These are phyloP conservation scores for Thalassiosira pacifica DNA, from an alignment of 352 stramenopile species.

Conservation along the genomic window DNA sequence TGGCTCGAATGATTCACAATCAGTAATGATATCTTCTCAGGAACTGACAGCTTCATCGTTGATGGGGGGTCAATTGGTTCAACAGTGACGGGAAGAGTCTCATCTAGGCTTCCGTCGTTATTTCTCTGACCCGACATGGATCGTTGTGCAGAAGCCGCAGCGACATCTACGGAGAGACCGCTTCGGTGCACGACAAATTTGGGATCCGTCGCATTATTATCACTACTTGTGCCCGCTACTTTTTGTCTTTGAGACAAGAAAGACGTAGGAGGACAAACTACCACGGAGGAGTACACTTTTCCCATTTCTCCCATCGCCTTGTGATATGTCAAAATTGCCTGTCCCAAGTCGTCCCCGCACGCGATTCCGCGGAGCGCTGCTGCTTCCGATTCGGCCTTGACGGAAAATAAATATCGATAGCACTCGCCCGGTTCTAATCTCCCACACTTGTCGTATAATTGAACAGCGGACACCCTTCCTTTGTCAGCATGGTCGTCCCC, in stretches of 20 bases:
- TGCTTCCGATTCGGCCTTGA: slow-evolving; percentile 61
- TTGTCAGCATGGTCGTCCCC: slow-evolving; percentile 14
- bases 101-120: slow-evolving; percentile 57
- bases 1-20: slow-evolving; percentile 82
- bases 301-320: slow-evolving; percentile 83
- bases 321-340: slow-evolving; percentile 74
- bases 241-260: slow-evolving; percentile 16
- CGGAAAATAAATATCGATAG: slow-evolving; percentile 78
- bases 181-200: slow-evolving; percentile 79
- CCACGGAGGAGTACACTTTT: slow-evolving; percentile 61
- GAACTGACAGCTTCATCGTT: slow-evolving; percentile 63
- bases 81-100: slow-evolving; percentile 79
- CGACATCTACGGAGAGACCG: slow-evolving; percentile 81
- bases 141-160: slow-evolving; percentile 63
- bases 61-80: slow-evolving; percentile 82
- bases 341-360: slow-evolving; percentile 77
- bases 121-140: slow-evolving; percentile 39
- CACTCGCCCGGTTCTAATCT: slow-evolving; percentile 70
- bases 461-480: slow-evolving; percentile 33
- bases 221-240: background rate
- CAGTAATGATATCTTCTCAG: slow-evolving; percentile 73
- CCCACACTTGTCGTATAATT: slow-evolving; percentile 73
- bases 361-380: slow-evolving; percentile 71
- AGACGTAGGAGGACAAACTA: slow-evolving; percentile 67
- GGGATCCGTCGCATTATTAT: slow-evolving; percentile 13